Conservation (phyloP, 257 asterid genomes). For the Vinca minor region DNA sequence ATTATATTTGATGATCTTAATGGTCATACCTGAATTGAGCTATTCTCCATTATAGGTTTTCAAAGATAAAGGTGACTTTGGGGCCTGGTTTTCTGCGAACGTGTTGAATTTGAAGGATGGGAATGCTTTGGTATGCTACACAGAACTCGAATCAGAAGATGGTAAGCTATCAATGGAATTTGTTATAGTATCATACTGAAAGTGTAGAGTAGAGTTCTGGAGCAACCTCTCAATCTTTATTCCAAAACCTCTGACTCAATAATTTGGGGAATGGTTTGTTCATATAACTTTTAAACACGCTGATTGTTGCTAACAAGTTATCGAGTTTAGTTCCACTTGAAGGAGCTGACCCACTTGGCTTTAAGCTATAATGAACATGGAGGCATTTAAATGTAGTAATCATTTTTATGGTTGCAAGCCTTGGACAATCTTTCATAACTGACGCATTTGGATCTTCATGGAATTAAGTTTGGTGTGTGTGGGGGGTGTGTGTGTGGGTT, state of each 20-base stretch:
- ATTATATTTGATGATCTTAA: neutral
- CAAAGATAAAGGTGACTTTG: slow-evolving; percentile 51
- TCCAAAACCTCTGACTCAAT: neutral
- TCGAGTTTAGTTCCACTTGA: no score
- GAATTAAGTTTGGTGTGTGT: no score
- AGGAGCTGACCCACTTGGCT: no score
- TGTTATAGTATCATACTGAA: slow-evolving; percentile 5
- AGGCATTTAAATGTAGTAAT: no score
- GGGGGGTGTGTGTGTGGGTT: no score
- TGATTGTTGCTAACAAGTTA: no score
- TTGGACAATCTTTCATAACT: no score
- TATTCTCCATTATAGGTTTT: slow-evolving; percentile 54
- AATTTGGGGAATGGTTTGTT: no score
- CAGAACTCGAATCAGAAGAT: slow-evolving; percentile 46
- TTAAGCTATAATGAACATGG: no score
- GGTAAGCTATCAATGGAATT: slow-evolving; percentile 40
- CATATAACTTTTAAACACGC: no score
- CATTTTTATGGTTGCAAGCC: no score
- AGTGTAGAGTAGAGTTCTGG: neutral
- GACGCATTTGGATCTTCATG: no score
- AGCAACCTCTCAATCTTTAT: neutral
- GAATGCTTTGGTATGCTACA: slow-evolving; percentile 66
- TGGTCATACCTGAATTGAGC: neutral
- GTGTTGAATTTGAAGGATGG: slow-evolving; percentile 57
- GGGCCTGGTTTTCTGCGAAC: slow-evolving; percentile 74